Conservation (phyloP, 2,329 filamentous ascomycete species). For the Elsinoe ampelina region DNA sequence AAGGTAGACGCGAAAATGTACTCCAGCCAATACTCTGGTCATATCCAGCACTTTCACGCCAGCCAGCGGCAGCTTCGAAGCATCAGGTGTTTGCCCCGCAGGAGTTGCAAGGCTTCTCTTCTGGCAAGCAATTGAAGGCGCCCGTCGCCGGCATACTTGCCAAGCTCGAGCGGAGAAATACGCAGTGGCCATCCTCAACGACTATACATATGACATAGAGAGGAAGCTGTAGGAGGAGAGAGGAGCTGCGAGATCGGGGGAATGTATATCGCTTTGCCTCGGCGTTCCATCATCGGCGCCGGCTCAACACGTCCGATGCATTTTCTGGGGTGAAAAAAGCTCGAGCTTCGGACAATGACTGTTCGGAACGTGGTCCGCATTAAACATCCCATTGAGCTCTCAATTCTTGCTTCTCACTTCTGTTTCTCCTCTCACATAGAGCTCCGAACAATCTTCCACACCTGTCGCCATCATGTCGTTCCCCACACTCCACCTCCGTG, state of each 20-base stretch:
- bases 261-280: slow-evolving; percentile 7
- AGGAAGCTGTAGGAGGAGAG: background rate
- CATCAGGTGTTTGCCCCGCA: slow-evolving; percentile 26
- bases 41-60: slow-evolving; percentile 90
- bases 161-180: background rate
- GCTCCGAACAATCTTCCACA: background rate
- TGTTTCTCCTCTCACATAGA: background rate
- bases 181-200: background rate
- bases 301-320: slow-evolving; percentile 6
- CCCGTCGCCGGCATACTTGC: background rate
- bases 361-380: background rate
- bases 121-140: background rate
- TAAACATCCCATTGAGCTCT: slow-evolving; percentile 1
- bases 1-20: slow-evolving; percentile 32
- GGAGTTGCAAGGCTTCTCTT: background rate
- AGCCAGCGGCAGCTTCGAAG: slow-evolving; percentile 58
- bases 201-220: background rate
- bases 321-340: slow-evolving; percentile 11
- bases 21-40: slow-evolving; percentile 90
- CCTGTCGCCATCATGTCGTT: slow-evolving; percentile 13
- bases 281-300: slow-evolving; percentile 1
- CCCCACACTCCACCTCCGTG: slow-evolving; percentile 18
- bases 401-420: background rate
- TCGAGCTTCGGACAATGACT: slow-evolving; percentile 7
- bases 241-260: background rate